Evolutionary conservation across 116 monocot species (phyloP).

Genomic region (Dioscorea cayenensis): DNA sequence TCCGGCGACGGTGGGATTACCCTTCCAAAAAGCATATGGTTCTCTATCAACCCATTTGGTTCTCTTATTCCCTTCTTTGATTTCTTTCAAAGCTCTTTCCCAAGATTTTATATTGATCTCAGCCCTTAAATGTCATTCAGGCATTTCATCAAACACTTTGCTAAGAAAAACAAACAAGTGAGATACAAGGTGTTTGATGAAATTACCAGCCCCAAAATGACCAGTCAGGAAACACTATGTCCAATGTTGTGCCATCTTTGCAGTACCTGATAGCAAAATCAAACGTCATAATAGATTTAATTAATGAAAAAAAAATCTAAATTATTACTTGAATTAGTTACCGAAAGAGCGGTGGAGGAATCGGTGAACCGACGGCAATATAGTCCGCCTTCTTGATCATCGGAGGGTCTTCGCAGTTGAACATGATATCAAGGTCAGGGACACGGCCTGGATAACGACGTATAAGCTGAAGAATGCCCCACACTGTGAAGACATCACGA

Average conservation of each 20-base stretch:
- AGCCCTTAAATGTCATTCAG: conserved; percentile 1
- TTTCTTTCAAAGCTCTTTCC: conserved; percentile 5
- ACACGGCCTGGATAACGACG: conserved; percentile 18
- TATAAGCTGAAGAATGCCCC: conserved; percentile 25
- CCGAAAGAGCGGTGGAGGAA: conserved; percentile 17
- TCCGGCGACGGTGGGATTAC: not conserved
- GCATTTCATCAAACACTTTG: conserved; percentile 2
- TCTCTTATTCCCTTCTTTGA: conserved; percentile 6
- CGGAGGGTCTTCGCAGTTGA: conserved; percentile 20
- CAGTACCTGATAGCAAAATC: conserved; percentile 7
- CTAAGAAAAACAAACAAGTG: not conserved
- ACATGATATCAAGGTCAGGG: conserved; percentile 29
- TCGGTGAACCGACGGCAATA: not conserved
- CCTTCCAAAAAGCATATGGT: conserved; percentile 30
- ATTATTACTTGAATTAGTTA: no score
- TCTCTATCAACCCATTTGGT: conserved; percentile 7
- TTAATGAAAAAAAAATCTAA: no score
- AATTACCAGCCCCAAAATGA: conserved; percentile 27
- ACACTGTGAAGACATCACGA: conserved; percentile 18
- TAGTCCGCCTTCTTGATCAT: conserved; percentile 3
- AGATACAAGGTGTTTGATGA: not conserved
- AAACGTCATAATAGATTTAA: no score
- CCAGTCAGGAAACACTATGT: conserved; percentile 18
- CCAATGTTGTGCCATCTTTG: conserved; percentile 1
- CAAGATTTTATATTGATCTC: conserved; percentile 30